Evolutionary conservation across 2,329 filamentous ascomycete genomes (phyloP).

Genomic region (Fusarium devonianum): DNA sequence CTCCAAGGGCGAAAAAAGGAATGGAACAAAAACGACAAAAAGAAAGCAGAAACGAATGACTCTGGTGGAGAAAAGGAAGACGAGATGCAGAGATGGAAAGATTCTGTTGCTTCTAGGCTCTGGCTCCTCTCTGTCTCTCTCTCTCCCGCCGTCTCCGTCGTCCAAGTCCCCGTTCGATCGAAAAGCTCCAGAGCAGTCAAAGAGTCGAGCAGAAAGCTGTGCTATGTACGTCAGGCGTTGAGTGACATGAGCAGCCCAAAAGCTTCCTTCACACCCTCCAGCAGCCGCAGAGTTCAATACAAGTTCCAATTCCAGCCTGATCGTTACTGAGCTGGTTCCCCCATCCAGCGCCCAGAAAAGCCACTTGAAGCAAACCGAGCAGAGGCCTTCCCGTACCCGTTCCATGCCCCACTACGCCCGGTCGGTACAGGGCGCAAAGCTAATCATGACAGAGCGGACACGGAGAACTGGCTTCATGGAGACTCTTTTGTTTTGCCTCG

Average conservation of each 20-base stretch:
- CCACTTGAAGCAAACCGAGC: background rate
- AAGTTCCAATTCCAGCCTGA: background rate
- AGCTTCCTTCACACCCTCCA: background rate
- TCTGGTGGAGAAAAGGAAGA: background rate
- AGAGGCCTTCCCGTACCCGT: background rate
- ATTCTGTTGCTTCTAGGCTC: constrained; percentile 6
- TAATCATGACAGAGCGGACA: too few species aligned
- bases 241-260: background rate
- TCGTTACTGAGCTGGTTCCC: background rate
- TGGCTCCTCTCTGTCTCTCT: constrained; percentile 1
- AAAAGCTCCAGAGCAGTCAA: background rate
- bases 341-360: background rate
- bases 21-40: constrained; percentile 23
- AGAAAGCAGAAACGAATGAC: constrained; percentile 17
- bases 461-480: too few species aligned
- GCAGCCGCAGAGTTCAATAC: background rate
- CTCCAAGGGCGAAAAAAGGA: background rate
- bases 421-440: background rate
- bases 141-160: background rate
- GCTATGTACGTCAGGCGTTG: background rate
- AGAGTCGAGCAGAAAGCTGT: too few species aligned
- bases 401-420: background rate
- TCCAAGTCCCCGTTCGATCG: background rate
- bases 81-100: background rate
- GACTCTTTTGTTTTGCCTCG: background rate